Evolutionary conservation across 129 eudicot species (phyloP).

Genomic region (Flaveria sonorensis): DNA sequence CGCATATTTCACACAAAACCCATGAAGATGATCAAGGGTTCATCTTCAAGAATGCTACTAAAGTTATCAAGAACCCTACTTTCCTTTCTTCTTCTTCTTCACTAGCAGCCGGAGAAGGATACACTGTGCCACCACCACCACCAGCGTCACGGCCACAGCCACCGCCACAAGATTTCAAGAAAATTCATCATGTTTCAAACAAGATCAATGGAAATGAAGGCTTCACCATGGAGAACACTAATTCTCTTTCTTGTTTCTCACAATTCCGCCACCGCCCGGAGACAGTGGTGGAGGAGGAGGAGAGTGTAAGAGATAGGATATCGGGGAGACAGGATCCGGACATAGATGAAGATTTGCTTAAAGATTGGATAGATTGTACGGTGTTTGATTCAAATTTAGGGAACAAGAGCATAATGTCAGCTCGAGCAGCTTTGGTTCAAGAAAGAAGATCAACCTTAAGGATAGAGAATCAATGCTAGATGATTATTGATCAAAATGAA

Average conservation of each 20-base stretch:
- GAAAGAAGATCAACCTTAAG: constrained; percentile 54
- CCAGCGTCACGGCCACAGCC: constrained; percentile 1
- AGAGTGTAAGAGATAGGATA: constrained; percentile 74
- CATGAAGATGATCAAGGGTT: not conserved
- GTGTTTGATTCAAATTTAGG: constrained; percentile 63
- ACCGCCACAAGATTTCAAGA: constrained; percentile 10
- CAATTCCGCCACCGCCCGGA: not conserved
- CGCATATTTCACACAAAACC: not conserved
- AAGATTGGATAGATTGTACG: constrained; percentile 77
- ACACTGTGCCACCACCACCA: not conserved
- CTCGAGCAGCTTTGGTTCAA: constrained; percentile 67
- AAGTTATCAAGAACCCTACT: constrained; percentile 2
- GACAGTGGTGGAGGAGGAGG: constrained; percentile 20
- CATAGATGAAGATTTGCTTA: constrained; percentile 63
- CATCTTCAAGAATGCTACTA: constrained; percentile 1
- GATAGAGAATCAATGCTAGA: constrained; percentile 32
- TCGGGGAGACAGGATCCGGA: constrained; percentile 82
- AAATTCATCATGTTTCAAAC: not conserved
- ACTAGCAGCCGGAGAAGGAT: not conserved
- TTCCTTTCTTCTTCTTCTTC: constrained; percentile 11
- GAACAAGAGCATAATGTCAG: constrained; percentile 54
- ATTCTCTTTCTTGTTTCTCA: constrained; percentile 17
- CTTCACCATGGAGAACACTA: not conserved
- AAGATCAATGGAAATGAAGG: not conserved
- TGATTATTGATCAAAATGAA: constrained; percentile 9